Percentiles rank a stretch among this genome's conserved stretches.
phyloP scores from a whole-genome alignment of 2,329 filamentous ascomycete genomes.

The Aspergillus ochraceus region DNA sequence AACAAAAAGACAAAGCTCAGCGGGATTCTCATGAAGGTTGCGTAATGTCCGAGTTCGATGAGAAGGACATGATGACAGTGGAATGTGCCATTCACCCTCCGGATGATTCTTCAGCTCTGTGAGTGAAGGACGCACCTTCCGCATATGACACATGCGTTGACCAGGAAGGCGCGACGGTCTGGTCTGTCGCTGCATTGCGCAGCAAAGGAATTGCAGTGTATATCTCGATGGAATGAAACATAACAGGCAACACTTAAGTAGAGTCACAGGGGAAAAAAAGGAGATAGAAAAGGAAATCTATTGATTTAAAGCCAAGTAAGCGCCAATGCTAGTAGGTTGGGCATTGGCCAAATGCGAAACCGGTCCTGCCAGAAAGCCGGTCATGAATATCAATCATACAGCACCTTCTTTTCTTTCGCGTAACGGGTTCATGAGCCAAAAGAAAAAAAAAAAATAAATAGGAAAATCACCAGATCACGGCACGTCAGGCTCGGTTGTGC shows the following conservation, averaged over 20 bases:
- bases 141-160: background rate
- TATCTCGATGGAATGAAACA: background rate
- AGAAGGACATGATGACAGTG: background rate
- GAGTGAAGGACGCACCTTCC: background rate
- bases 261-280: background rate
- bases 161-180: background rate
- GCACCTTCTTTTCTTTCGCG: conserved; percentile 33
- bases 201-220: conserved; percentile 7
- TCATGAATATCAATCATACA: conserved; percentile 21
- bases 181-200: background rate
- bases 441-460: conserved; percentile 1
- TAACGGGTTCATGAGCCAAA: conserved; percentile 14
- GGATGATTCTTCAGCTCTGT: no score
- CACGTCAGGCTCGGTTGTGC: background rate
- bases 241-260: conserved; percentile 1
- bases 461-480: background rate
- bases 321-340: conserved; percentile 22
- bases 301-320: conserved; percentile 24
- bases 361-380: conserved; percentile 2
- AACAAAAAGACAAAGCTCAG: background rate
- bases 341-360: conserved; percentile 3
- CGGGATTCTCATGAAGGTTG: background rate
- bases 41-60: background rate
- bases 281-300: conserved; percentile 25
- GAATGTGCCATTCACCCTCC: background rate